Conservation (phyloP, 2,329 filamentous ascomycete species). For the Arthrobotrys megalospora region DNA sequence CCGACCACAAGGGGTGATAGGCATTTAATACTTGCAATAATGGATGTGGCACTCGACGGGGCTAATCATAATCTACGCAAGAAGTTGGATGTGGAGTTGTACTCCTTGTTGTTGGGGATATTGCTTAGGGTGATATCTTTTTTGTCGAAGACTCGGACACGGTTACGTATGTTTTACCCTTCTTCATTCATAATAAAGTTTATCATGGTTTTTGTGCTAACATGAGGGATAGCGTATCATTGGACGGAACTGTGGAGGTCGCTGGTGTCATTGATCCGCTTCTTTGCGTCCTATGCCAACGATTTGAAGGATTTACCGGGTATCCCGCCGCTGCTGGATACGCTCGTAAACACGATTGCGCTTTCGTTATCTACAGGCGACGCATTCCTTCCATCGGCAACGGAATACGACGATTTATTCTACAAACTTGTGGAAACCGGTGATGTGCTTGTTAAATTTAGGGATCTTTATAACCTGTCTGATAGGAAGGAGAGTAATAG, state of each 20-base stretch:
- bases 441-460: conserved; percentile 84
- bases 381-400: conserved; percentile 87
- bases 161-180: conserved; percentile 71
- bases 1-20: conserved; percentile 81
- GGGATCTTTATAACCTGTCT: conserved; percentile 78
- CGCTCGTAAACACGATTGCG: conserved; percentile 85
- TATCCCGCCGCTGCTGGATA: conserved; percentile 81
- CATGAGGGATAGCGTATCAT: conserved; percentile 76
- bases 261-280: conserved; percentile 87
- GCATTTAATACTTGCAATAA: conserved; percentile 79
- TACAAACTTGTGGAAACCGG: conserved; percentile 97
- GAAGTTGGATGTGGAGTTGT: conserved; percentile 86
- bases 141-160: conserved; percentile 84
- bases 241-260: conserved; percentile 96
- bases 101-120: conserved; percentile 85
- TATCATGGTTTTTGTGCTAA: conserved; percentile 17
- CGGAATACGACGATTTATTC: conserved; percentile 95
- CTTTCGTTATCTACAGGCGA: conserved; percentile 89
- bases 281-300: conserved; percentile 86
- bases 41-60: conserved; percentile 90
- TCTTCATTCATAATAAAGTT: conserved; percentile 12
- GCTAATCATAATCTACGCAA: conserved; percentile 94
- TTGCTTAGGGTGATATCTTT: conserved; percentile 86
- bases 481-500: conserved; percentile 75
- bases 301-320: conserved; percentile 80